phyloP scores from a whole-genome alignment of 2,329 filamentous ascomycete species.

The Ustulina deusta region DNA sequence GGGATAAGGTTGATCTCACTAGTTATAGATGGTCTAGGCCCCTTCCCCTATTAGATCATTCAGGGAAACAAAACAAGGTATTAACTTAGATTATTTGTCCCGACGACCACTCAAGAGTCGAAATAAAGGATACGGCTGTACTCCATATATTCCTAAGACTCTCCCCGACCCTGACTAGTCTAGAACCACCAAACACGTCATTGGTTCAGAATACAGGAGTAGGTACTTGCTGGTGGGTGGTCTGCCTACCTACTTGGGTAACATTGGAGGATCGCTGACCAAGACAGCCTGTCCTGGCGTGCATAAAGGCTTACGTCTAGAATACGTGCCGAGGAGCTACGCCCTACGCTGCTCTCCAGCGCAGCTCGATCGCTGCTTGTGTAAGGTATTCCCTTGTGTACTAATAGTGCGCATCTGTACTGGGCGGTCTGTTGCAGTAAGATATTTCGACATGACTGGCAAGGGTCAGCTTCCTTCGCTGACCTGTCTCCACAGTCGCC shows the following conservation, averaged over 20 bases:
- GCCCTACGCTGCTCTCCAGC: too few relatives aligned
- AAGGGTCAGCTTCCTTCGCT: constrained; percentile 31
- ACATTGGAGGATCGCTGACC: constrained; percentile 27
- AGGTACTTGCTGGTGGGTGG: constrained; percentile 4
- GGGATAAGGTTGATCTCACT: constrained; percentile 10
- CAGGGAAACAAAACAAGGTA: constrained; percentile 12
- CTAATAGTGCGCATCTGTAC: not conserved
- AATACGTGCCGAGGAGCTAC: constrained; percentile 20
- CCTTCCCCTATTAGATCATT: constrained; percentile 11
- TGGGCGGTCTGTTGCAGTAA: constrained; percentile 21
- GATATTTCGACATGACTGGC: constrained; percentile 4
- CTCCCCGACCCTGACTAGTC: constrained; percentile 25
- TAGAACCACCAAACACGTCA: constrained; percentile 12
- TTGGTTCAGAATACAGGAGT: constrained; percentile 26
- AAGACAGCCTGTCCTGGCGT: constrained; percentile 21
- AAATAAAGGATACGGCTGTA: constrained; percentile 23
- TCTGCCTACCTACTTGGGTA: not conserved
- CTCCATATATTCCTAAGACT: constrained; percentile 28
- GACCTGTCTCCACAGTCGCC: constrained; percentile 9
- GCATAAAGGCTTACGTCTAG: constrained; percentile 36
- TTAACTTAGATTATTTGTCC: constrained; percentile 1
- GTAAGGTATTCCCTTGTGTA: not conserved
- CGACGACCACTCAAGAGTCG: constrained; percentile 8
- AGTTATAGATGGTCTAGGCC: constrained; percentile 12
- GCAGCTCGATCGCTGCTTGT: not conserved